Conservation (phyloP, 1,139 yeast species). For the Kazachstania sp. region DNA sequence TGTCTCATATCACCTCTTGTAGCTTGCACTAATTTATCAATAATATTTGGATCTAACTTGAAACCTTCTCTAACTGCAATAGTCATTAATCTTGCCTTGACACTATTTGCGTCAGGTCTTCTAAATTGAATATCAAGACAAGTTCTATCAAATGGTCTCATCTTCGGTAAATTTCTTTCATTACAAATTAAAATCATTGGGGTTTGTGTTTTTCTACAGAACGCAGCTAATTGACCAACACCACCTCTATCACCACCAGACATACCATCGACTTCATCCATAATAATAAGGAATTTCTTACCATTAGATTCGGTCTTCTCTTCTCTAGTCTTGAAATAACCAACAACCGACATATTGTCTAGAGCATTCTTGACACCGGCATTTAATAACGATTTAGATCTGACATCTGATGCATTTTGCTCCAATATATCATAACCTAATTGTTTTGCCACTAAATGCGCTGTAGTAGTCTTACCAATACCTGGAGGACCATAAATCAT, state of each 20-base stretch:
- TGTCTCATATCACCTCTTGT: conserved; percentile 92
- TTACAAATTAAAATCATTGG: conserved; percentile 93
- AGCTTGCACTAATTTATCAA: conserved; percentile 77
- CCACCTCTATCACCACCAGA: conserved; percentile 99
- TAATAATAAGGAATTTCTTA: conserved; percentile 67
- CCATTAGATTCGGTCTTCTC: conserved; percentile 29
- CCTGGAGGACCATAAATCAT: conserved; percentile 84
- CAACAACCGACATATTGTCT: conserved; percentile 75
- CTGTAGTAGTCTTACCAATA: conserved; percentile 74
- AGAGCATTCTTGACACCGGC: conserved; percentile 61
- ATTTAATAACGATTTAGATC: conserved; percentile 72
- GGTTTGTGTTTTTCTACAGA: conserved; percentile 75
- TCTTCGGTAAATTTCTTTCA: conserved; percentile 84
- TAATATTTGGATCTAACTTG: conserved; percentile 67
- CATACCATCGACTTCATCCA: conserved; percentile 99
- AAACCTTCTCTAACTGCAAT: conserved; percentile 81
- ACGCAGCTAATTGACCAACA: conserved; percentile 86
- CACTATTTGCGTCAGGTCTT: conserved; percentile 77
- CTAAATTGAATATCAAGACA: conserved; percentile 77
- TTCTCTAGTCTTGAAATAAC: conserved; percentile 48
- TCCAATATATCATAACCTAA: conserved; percentile 67
- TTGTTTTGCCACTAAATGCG: conserved; percentile 60
- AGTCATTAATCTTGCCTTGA: conserved; percentile 78
- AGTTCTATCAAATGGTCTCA: conserved; percentile 92
- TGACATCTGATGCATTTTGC: conserved; percentile 79